phyloP scores from a whole-genome alignment of 495 filamentous ascomycete species.

The Hyaloscypha finlandica region DNA sequence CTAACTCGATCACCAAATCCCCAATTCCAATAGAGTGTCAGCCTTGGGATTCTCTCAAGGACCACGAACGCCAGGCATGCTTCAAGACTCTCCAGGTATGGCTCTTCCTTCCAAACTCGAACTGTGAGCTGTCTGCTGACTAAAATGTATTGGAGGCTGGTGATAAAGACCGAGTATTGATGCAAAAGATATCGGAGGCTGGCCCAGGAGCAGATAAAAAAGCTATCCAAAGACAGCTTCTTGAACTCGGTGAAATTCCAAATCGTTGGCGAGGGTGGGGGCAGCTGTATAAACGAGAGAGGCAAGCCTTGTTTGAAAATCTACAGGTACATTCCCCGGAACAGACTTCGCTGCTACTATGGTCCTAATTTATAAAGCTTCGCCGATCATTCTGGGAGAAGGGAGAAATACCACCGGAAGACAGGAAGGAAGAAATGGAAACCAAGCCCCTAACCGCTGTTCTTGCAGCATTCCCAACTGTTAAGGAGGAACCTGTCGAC shows the following conservation, averaged over 20 bases:
- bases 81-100: conserved; percentile 14
- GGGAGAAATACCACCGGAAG: not conserved
- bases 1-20: not conserved
- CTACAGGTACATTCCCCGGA: conserved; percentile 7
- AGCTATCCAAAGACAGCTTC: not conserved
- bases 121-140: not conserved
- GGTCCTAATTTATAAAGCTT: not conserved
- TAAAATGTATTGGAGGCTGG: not conserved
- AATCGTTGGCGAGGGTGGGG: conserved; percentile 16
- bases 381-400: conserved; percentile 4
- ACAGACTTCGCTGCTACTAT: not conserved
- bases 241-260: conserved; percentile 7
- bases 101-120: not conserved
- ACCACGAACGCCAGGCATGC: not conserved
- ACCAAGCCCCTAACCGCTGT: not conserved
- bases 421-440: not conserved
- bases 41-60: conserved; percentile 11
- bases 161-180: conserved; percentile 9
- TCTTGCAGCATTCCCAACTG: not conserved
- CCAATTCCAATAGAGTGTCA: conserved; percentile 4
- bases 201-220: not conserved
- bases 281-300: conserved; percentile 3
- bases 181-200: conserved; percentile 1
- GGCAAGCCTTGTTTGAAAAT: not conserved
- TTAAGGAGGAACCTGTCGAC: not conserved